These are phyloP conservation scores for Venturia pyrina DNA, from an alignment of 2,329 filamentous ascomycete species.

Conservation along the genomic window DNA sequence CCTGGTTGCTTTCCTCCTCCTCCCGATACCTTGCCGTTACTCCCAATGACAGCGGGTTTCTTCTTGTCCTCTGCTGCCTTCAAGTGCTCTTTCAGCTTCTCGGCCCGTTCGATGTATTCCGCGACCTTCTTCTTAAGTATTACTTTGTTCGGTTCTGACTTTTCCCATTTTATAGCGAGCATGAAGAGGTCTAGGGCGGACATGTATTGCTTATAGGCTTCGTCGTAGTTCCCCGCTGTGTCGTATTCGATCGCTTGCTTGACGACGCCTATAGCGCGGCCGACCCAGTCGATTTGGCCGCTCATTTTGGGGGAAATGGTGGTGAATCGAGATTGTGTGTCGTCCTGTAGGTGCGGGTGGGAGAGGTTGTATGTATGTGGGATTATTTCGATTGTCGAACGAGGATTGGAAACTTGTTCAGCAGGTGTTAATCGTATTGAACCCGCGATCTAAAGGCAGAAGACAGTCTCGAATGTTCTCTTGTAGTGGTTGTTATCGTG, in stretches of 20 bases:
- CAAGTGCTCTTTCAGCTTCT: constrained; percentile 92
- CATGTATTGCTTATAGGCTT: constrained; percentile 94
- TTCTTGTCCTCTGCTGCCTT: constrained; percentile 49
- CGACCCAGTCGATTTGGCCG: constrained; percentile 82
- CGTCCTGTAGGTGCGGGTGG: background rate
- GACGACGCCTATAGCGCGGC: constrained; percentile 90
- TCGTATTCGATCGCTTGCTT: constrained; percentile 97
- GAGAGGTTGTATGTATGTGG: background rate
- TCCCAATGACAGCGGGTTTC: constrained; percentile 61
- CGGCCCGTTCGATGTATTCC: constrained; percentile 97
- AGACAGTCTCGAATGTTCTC: background rate
- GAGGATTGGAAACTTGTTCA: background rate
- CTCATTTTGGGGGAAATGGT: constrained; percentile 52
- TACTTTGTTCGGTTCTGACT: constrained; percentile 93
- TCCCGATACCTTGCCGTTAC: constrained; percentile 58
- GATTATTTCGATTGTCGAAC: too few relatives aligned
- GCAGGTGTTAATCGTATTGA: background rate
- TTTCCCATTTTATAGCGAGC: constrained; percentile 97
- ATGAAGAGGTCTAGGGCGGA: constrained; percentile 89
- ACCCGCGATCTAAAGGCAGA: background rate
- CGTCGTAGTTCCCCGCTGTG: constrained; percentile 91
- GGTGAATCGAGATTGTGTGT: background rate
- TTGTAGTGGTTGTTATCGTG: background rate
- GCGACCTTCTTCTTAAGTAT: constrained; percentile 92
- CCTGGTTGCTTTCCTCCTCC: constrained; percentile 46